phyloP scores from a whole-genome alignment of 2,329 filamentous ascomycete species.

The Dactylellina haptotyla region DNA sequence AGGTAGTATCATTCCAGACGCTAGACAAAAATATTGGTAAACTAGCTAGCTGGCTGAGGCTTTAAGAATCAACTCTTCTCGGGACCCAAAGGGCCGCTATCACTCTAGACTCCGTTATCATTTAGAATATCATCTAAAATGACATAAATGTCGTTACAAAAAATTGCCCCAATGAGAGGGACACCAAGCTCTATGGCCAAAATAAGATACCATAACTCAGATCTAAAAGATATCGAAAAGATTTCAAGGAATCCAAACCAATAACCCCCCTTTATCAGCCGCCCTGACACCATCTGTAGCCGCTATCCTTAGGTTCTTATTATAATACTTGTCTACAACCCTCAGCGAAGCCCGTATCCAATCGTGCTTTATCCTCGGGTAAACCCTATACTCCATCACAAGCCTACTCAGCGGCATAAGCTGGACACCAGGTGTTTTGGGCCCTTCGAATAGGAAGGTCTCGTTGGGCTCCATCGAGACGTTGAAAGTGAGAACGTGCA shows the following conservation, averaged over 20 bases:
- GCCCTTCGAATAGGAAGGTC: constrained; percentile 89
- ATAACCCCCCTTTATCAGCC: constrained; percentile 71
- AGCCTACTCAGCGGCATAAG: constrained; percentile 83
- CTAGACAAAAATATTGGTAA: too few species aligned
- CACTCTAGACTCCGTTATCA: too few species aligned
- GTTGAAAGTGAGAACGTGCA: constrained; percentile 93
- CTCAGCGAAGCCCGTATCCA: constrained; percentile 79
- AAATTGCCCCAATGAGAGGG: too few species aligned
- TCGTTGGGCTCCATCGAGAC: constrained; percentile 91
- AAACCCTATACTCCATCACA: constrained; percentile 76
- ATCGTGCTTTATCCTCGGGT: constrained; percentile 69
- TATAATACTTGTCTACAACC: constrained; percentile 90
- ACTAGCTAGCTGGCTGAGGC: too few species aligned
- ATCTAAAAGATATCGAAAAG: neutral
- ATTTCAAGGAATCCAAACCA: constrained; percentile 70
- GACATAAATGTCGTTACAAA: too few species aligned
- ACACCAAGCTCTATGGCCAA: too few species aligned
- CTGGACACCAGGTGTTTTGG: constrained; percentile 82
- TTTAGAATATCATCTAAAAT: too few species aligned
- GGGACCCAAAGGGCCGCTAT: too few species aligned
- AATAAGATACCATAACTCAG: neutral
- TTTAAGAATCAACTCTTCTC: too few species aligned
- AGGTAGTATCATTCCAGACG: too few species aligned
- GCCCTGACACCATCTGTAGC: constrained; percentile 77
- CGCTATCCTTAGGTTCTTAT: constrained; percentile 84